phyloP scores from a whole-genome alignment of 129 eudicot species.

The Ambrosia artemisiifolia region DNA sequence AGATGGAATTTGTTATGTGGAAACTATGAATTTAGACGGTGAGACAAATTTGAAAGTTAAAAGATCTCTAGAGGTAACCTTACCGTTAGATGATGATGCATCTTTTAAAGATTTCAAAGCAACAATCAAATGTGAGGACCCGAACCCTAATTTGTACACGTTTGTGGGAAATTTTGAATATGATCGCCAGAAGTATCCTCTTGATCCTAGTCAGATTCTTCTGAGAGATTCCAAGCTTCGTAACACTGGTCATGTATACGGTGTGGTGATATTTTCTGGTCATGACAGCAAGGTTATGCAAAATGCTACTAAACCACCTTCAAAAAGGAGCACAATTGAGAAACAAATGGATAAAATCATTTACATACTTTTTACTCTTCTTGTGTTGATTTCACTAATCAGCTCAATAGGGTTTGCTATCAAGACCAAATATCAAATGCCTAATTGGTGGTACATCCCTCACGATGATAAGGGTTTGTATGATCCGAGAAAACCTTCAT shows the following conservation, averaged over 20 bases:
- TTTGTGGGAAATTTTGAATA: slow-evolving; percentile 46
- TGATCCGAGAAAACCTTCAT: slow-evolving; percentile 22
- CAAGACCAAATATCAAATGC: slow-evolving; percentile 37
- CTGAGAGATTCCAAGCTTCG: slow-evolving; percentile 52
- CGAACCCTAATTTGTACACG: slow-evolving; percentile 47
- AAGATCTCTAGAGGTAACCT: slow-evolving; percentile 43
- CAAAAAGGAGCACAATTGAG: slow-evolving; percentile 50
- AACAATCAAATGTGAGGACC: slow-evolving; percentile 46
- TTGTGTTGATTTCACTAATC: slow-evolving; percentile 35
- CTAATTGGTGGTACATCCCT: slow-evolving; percentile 49
- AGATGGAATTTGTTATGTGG: slow-evolving; percentile 60
- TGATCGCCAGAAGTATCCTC: slow-evolving; percentile 27
- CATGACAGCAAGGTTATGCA: slow-evolving; percentile 57
- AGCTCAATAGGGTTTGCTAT: slow-evolving; percentile 49
- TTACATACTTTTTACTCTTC: slow-evolving; percentile 42
- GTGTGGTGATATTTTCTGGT: slow-evolving; percentile 48
- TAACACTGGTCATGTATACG: slow-evolving; percentile 40
- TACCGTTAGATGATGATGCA: slow-evolving; percentile 36
- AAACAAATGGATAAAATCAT: slow-evolving; percentile 47
- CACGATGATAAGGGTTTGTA: slow-evolving; percentile 20
- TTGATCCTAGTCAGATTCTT: slow-evolving; percentile 44
- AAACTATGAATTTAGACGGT: slow-evolving; percentile 51
- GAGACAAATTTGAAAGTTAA: slow-evolving; percentile 51
- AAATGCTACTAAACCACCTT: slow-evolving; percentile 48
- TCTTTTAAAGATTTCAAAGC: slow-evolving; percentile 38